Conservation (phyloP, 1,284 basidiomycete genomes). For the Ganoderma resinaceum region DNA sequence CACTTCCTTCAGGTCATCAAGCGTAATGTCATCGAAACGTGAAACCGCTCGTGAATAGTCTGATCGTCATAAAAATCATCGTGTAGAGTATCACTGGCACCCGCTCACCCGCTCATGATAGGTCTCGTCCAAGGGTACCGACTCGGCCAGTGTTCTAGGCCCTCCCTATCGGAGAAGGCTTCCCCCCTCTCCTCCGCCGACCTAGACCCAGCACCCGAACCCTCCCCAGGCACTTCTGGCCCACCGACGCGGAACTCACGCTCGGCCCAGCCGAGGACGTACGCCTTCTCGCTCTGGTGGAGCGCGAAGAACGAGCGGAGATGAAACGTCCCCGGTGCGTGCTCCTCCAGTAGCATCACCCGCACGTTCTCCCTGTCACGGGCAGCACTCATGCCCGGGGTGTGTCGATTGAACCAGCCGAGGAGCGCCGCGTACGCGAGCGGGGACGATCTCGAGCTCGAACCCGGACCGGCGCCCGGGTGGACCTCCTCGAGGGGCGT, state of each 20-base stretch:
- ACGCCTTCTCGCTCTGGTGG: constrained; percentile 6
- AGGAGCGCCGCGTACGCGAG: constrained; percentile 18
- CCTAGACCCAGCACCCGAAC: not conserved
- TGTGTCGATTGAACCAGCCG: constrained; percentile 20
- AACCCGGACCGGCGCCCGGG: not conserved
- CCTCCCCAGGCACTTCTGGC: constrained; percentile 2
- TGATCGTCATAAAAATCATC: constrained; percentile 1
- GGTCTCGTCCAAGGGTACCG: constrained; percentile 2
- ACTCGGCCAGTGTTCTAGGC: not conserved
- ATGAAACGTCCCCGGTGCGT: constrained; percentile 13
- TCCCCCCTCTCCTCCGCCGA: not conserved
- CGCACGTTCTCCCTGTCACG: constrained; percentile 16
- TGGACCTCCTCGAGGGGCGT: not conserved
- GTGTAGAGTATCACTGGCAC: not conserved
- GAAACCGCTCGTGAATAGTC: not conserved
- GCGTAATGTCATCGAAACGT: not conserved
- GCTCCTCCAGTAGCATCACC: constrained; percentile 18
- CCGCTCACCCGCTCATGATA: not conserved
- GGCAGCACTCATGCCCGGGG: constrained; percentile 9
- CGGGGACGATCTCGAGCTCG: not conserved
- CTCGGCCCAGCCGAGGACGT: constrained; percentile 19
- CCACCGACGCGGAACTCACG: constrained; percentile 11
- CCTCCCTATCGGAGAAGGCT: not conserved
- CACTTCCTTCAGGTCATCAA: not conserved
- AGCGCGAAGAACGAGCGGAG: constrained; percentile 23